Conservation (phyloP, 768 basidiomycete species). For the Galerina sulciceps region DNA sequence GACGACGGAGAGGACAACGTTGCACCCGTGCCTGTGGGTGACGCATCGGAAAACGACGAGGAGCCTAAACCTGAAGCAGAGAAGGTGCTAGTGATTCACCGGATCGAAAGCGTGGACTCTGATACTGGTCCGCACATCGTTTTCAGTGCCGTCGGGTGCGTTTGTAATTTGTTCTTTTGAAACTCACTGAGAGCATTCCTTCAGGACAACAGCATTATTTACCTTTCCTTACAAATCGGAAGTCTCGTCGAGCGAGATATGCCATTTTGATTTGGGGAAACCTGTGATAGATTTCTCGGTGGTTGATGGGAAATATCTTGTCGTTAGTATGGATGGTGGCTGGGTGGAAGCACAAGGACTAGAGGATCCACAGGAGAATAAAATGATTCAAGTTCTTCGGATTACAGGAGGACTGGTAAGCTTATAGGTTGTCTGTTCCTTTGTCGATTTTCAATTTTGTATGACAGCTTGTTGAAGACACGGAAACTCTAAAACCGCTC, state of each 20-base stretch:
- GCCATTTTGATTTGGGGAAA: conserved; percentile 51
- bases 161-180: conserved; percentile 5
- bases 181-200: conserved; percentile 1
- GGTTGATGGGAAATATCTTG: conserved; percentile 38
- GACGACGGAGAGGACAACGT: conserved; percentile 10
- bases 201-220: conserved; percentile 75
- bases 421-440: background rate
- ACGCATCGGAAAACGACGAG: conserved; percentile 12
- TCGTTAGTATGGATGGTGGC: conserved; percentile 54
- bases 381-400: conserved; percentile 32
- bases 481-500: conserved; percentile 30
- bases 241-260: conserved; percentile 27
- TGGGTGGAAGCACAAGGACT: conserved; percentile 30
- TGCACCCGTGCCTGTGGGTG: conserved; percentile 1
- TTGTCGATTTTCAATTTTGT: background rate
- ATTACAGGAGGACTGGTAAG: conserved; percentile 45
- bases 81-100: conserved; percentile 59
- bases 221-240: conserved; percentile 34
- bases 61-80: conserved; percentile 29
- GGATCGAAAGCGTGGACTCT: conserved; percentile 52
- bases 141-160: conserved; percentile 79
- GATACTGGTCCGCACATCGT: conserved; percentile 46
- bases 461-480: conserved; percentile 40
- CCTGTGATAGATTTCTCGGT: conserved; percentile 67
- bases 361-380: conserved; percentile 10